Conservation (phyloP, 2,329 filamentous ascomycete species). For the Aspergillus glaucus region DNA sequence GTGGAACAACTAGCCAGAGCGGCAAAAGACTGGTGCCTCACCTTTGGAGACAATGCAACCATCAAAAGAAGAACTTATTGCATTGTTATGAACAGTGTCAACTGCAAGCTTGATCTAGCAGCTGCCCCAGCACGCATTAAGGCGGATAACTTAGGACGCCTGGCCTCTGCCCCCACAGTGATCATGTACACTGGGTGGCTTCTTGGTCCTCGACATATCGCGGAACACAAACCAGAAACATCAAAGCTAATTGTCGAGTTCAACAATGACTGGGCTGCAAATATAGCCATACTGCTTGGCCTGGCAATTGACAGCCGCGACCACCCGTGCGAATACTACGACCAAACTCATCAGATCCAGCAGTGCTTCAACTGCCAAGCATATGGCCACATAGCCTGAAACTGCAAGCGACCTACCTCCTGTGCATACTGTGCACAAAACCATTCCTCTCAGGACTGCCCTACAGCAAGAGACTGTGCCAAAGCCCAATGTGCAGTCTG, state of each 20-base stretch:
- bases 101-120: too few species aligned
- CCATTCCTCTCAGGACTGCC: neutral
- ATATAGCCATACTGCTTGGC: neutral
- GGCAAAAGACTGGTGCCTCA: too few species aligned
- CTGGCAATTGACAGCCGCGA: neutral
- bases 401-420: neutral
- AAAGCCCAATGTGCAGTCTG: neutral
- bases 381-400: neutral
- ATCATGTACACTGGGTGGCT: too few species aligned
- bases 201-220: too few species aligned
- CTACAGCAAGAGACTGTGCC: neutral
- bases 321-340: neutral
- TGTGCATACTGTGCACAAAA: neutral
- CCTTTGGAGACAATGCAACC: too few species aligned
- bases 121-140: too few species aligned
- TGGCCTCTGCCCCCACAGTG: too few species aligned
- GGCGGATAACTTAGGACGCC: too few species aligned
- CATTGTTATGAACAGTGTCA: too few species aligned
- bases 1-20: neutral
- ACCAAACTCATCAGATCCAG: neutral
- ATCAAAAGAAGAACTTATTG: too few species aligned
- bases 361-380: slow-evolving; percentile 1
- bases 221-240: too few species aligned
- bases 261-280: neutral
- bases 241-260: too few species aligned